Conservation (phyloP, 495 filamentous ascomycete genomes). For the Chaetomium cochliodes region DNA sequence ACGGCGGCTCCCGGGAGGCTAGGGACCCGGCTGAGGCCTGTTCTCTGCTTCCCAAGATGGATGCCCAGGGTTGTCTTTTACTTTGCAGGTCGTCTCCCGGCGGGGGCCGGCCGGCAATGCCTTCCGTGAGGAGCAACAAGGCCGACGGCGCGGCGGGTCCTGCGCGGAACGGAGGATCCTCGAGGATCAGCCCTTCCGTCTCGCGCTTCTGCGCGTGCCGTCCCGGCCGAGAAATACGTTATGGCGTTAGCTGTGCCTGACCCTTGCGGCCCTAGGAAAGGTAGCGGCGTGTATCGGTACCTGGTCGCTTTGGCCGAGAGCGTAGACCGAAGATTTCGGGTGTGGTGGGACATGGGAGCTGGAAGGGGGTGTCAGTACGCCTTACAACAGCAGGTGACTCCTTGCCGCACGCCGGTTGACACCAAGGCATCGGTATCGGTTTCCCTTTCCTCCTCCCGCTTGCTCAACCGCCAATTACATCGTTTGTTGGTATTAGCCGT, state of each 20-base stretch:
- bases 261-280: neutral
- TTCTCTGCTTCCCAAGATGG: neutral
- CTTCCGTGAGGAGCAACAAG: neutral
- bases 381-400: neutral
- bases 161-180: constrained; percentile 1
- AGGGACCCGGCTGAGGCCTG: neutral
- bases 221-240: constrained; percentile 4
- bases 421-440: neutral
- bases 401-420: neutral
- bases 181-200: constrained; percentile 1
- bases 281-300: constrained; percentile 1
- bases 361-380: neutral
- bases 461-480: no score
- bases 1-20: neutral
- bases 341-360: neutral
- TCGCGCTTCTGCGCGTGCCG: constrained; percentile 13
- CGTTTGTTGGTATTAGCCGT: no score
- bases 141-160: neutral
- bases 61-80: neutral
- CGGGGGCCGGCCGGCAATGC: neutral
- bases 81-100: neutral
- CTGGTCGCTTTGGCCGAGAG: neutral
- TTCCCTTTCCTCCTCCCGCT: no score
- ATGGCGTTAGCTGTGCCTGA: neutral
- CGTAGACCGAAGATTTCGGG: neutral